Conservation (phyloP, 2,329 filamentous ascomycete species). For the Stachybotrys chlorohalonatus region DNA sequence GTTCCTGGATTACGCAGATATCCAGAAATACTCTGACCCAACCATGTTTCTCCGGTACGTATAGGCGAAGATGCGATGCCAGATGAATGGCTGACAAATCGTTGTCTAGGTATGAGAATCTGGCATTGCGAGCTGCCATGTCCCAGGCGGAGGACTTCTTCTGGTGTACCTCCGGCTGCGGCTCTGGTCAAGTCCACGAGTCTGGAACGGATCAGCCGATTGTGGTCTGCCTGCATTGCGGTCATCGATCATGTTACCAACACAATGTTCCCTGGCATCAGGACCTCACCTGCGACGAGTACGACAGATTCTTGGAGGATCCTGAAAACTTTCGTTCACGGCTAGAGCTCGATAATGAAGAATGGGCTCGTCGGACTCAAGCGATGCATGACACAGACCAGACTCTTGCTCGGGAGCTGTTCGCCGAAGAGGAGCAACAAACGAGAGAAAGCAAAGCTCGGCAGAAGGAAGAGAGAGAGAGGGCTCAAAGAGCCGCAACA, state of each 20-base stretch:
- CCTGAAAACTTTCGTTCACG: conserved; percentile 27
- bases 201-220: conserved; percentile 28
- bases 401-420: conserved; percentile 20
- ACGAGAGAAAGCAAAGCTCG: conserved; percentile 11
- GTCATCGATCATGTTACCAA: conserved; percentile 30
- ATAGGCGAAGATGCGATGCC: not conserved
- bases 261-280: conserved; percentile 14
- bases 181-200: conserved; percentile 41
- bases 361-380: conserved; percentile 33
- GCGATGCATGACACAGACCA: conserved; percentile 29
- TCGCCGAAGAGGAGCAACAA: conserved; percentile 20
- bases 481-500: conserved; percentile 15
- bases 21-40: conserved; percentile 33
- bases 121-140: conserved; percentile 33
- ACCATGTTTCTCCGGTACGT: conserved; percentile 32
- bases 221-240: conserved; percentile 29
- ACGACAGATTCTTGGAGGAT: conserved; percentile 25
- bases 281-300: conserved; percentile 29
- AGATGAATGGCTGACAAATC: conserved; percentile 1
- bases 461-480: conserved; percentile 11
- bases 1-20: conserved; percentile 31
- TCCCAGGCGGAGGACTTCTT: conserved; percentile 34
- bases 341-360: conserved; percentile 24
- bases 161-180: conserved; percentile 45
- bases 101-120: conserved; percentile 27